Base-by-base conservation (phyloP, 75 land plant species). In the Pinus taeda region DNA sequence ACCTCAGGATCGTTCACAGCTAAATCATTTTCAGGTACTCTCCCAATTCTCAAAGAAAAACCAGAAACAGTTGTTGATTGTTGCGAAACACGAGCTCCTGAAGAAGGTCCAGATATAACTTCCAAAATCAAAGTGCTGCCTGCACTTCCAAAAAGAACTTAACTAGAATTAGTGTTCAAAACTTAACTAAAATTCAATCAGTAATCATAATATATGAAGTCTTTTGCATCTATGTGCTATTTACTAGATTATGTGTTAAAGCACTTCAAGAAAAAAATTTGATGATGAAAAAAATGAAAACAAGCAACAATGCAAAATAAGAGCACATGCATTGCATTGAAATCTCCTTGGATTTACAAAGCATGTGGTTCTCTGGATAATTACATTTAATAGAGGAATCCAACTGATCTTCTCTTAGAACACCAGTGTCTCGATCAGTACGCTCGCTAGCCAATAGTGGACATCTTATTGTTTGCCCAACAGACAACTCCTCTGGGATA, bases 1-100 rank as follows among this genome's bases (percentile, higher is more conserved):
- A 97, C 99, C 81, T 97, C 99, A 24, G 93, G 76, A 75, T 97
- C 98, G 74, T 88, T 93, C 61, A 97, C 60, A 71, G 91, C 73
- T 26, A 97, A 77, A 65, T 88, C 90, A 80, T 91, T 88, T n/a
- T 93, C 90, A 71, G 92, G 76, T 79, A 95, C 83, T 77, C 99
- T 92, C 58, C 99, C 99, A 73, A 97, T 84, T 2, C 90, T 85
- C 65, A 97, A 36, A 8, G 92, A 86, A 67, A 85, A 83, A 42
- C 64, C 80, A 5, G 87, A 81, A 53, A 75, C 77, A 37, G 74
- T 66, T 72, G 85, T 63, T 75, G 87, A 83, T 11, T 76, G 77
- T 57, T 81, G 22, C 60, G 90, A 85, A 77, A 74, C 73, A 21
- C 75, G 60, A 74, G 78, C 29, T 14, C 99, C 98, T 30, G 74